phyloP scores from a whole-genome alignment of 2,329 filamentous ascomycete genomes.

The Sarocladium strictum region DNA sequence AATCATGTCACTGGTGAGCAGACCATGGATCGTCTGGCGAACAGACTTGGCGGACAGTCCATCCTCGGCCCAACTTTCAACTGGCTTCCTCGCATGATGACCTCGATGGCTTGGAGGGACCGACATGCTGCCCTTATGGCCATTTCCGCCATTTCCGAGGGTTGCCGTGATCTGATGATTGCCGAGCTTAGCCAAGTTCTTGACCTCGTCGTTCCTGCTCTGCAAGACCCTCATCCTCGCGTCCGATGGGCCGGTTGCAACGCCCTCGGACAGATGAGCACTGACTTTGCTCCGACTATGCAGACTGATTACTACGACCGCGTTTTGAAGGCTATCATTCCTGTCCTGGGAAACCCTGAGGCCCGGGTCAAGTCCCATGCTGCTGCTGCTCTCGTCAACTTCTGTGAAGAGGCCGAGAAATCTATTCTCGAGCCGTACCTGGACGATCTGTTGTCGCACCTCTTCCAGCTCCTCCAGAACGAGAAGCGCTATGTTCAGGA shows the following conservation, averaged over 20 bases:
- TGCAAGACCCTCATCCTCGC: slow-evolving; percentile 84
- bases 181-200: slow-evolving; percentile 91
- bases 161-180: slow-evolving; percentile 92
- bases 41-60: slow-evolving; percentile 92
- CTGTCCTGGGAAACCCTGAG: slow-evolving; percentile 83
- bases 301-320: slow-evolving; percentile 89
- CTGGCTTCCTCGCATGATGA: slow-evolving; percentile 98
- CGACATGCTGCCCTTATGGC: slow-evolving; percentile 97
- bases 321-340: slow-evolving; percentile 86
- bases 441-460: slow-evolving; percentile 75
- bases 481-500: slow-evolving; percentile 96
- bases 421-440: slow-evolving; percentile 86
- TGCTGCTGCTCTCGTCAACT: slow-evolving; percentile 96
- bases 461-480: slow-evolving; percentile 83
- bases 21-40: slow-evolving; percentile 94
- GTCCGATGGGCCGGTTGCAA: slow-evolving; percentile 98
- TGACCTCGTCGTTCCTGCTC: slow-evolving; percentile 85
- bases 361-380: slow-evolving; percentile 95
- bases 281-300: slow-evolving; percentile 97
- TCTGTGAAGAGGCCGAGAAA: slow-evolving; percentile 97
- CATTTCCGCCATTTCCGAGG: slow-evolving; percentile 96
- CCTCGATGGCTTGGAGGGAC: slow-evolving; percentile 88
- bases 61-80: slow-evolving; percentile 90
- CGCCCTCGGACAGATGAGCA: slow-evolving; percentile 99
- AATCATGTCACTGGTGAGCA: slow-evolving; percentile 98